Conservation (phyloP, 345 rosid genomes). For the Cardiospermum halicacabum region DNA sequence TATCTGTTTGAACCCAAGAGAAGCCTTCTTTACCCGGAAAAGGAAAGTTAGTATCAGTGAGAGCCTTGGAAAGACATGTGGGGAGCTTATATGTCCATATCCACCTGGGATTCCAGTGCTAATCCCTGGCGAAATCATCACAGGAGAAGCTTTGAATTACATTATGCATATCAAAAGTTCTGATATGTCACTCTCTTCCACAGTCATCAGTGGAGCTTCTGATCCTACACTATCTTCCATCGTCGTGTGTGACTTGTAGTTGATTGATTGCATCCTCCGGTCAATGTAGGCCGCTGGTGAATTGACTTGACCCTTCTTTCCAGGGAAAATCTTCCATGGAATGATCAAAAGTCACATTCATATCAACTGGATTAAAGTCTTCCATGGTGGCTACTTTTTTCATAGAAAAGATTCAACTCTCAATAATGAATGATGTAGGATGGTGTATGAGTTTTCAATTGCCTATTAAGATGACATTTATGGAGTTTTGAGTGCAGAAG, state of each 20-base stretch:
- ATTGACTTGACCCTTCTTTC: no score
- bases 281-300: no score
- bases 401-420: no score
- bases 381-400: no score
- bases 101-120: slow-evolving; percentile 58
- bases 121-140: slow-evolving; percentile 50
- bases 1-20: slow-evolving; percentile 45
- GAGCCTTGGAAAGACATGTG: slow-evolving; percentile 40
- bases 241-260: slow-evolving; percentile 28
- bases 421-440: no score
- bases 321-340: no score
- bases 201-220: slow-evolving; percentile 38
- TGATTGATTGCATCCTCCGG: no score
- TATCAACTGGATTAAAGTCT: no score
- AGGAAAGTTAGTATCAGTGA: slow-evolving; percentile 32
- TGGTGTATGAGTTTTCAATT: no score
- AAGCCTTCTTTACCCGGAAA: slow-evolving; percentile 48
- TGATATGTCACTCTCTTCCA: slow-evolving; percentile 40
- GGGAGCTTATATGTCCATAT: slow-evolving; percentile 60
- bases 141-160: slow-evolving; percentile 39
- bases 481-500: no score
- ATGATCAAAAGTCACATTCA: no score
- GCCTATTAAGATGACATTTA: no score
- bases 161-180: slow-evolving; percentile 33
- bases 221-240: slow-evolving; percentile 46